Base-by-base conservation (phyloP, 306 rosid genomes). In the Cucurbita argyrosperma region DNA sequence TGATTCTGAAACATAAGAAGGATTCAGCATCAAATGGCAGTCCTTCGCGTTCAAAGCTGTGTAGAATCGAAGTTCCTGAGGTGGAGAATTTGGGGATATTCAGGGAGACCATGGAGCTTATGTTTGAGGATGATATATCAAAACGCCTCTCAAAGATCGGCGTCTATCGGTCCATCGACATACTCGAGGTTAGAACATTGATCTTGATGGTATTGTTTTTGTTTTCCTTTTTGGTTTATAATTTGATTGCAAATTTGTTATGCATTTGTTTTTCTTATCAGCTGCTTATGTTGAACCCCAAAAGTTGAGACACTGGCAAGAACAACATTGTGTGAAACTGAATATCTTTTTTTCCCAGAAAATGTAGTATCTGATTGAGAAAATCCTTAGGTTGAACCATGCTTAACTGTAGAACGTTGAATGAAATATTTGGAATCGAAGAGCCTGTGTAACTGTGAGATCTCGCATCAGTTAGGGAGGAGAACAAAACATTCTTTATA, bases 31-130 rank as follows among this genome's bases (percentile, higher is more conserved):
- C 79, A 16, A 78, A 38, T 18, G 67, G 78, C 39, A 62, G 66
- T 18, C 77, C 86, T 7, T 79, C 81, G 26, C 81, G 85, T n/a
- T 55, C 74, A 35, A 88, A 79, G 78, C 78, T 92, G 80, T 92
- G 96, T 69, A 85, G 96, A 52, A 92, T 92, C 30, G 96, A 92
- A 73, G 91, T 92, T 12, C 96, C 96, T 4, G 91, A 92, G 70
- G 96, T 92, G 46, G 92, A 90, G 42, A 92, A 92, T 70, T 83
- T 92, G 85, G 83, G 85, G 0, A 80, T 90, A 39, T 92, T 87
- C 18, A 83, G 84, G 81, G 90, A 90, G 15, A 87, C 91, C 30
- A 82, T 92, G 74, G 96, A 92, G 69, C 90, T 92, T 35, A 92
- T 92, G 98, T 92, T 92, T 55, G 98, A 92, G 57, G 90, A 88